Evolutionary conservation across 164 flowering plant genomes (phyloP).

Genomic region (Platanus orientalis): DNA sequence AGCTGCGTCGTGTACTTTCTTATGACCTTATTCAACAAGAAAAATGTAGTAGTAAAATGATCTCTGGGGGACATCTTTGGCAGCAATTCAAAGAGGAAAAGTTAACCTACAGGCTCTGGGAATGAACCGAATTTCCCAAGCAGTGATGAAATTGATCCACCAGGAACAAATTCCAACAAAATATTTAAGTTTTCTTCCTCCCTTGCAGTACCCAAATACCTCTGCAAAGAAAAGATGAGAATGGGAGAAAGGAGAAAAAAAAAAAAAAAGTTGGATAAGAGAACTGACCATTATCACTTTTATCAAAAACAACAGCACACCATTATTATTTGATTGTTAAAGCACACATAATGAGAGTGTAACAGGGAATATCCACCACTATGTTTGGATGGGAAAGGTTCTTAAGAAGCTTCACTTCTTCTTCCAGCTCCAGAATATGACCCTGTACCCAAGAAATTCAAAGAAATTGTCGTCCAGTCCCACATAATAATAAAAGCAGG

Average conservation of each 20-base stretch:
- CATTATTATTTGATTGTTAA: too few relatives aligned
- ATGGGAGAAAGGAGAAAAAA: not conserved
- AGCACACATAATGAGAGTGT: not conserved
- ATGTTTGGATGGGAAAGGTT: conserved; percentile 2
- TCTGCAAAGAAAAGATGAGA: conserved; percentile 19
- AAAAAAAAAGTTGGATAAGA: not conserved
- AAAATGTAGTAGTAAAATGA: not conserved
- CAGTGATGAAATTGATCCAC: conserved; percentile 60
- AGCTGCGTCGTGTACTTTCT: not conserved
- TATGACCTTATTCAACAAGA: not conserved
- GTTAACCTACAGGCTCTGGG: conserved; percentile 2
- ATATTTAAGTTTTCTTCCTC: conserved; percentile 49
- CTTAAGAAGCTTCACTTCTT: conserved; percentile 8
- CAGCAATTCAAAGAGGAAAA: not conserved
- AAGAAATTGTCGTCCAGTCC: too few relatives aligned
- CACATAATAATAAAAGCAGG: too few relatives aligned
- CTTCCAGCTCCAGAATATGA: not conserved
- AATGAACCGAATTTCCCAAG: conserved; percentile 44
- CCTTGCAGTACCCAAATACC: conserved; percentile 50
- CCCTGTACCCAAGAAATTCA: not conserved
- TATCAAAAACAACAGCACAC: too few relatives aligned
- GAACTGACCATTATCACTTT: not conserved
- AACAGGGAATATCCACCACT: not conserved
- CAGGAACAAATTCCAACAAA: conserved; percentile 54
- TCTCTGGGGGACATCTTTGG: not conserved